phyloP scores from a whole-genome alignment of 139 green algal species.

The Gonium pectorale region DNA sequence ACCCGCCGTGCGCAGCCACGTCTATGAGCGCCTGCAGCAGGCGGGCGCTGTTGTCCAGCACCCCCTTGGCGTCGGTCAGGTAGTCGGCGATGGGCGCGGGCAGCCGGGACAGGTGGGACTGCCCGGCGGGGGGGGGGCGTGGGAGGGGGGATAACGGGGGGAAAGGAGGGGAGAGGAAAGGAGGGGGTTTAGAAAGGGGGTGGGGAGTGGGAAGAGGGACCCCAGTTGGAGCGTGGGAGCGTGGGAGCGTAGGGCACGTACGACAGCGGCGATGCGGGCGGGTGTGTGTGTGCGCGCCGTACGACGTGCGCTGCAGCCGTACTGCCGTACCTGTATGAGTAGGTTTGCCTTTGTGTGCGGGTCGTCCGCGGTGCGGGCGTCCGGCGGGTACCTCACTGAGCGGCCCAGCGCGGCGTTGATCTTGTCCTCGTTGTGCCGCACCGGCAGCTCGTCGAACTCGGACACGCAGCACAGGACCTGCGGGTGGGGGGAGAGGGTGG shows the following conservation, averaged over 20 bases:
- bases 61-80: conserved; percentile 92
- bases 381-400: conserved; percentile 51
- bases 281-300: too few species aligned
- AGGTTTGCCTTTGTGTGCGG: conserved; percentile 96
- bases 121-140: conserved; percentile 8
- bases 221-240: too few species aligned
- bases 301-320: too few species aligned
- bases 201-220: too few species aligned
- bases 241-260: too few species aligned
- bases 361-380: conserved; percentile 82
- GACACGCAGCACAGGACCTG: conserved; percentile 78
- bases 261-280: too few species aligned
- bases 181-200: background rate
- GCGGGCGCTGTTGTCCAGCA: conserved; percentile 93
- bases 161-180: background rate
- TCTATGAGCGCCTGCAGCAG: conserved; percentile 95
- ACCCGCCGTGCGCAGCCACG: conserved; percentile 83
- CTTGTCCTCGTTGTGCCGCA: conserved; percentile 98
- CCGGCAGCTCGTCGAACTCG: conserved; percentile 97
- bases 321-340: conserved; percentile 88
- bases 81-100: conserved; percentile 95
- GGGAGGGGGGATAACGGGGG: background rate
- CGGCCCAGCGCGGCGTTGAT: conserved; percentile 78
- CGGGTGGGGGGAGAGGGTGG: background rate
- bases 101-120: conserved; percentile 90